Evolutionary conservation across 176 grass and related monocot species (phyloP).

Genomic region (Oryza nivara): DNA sequence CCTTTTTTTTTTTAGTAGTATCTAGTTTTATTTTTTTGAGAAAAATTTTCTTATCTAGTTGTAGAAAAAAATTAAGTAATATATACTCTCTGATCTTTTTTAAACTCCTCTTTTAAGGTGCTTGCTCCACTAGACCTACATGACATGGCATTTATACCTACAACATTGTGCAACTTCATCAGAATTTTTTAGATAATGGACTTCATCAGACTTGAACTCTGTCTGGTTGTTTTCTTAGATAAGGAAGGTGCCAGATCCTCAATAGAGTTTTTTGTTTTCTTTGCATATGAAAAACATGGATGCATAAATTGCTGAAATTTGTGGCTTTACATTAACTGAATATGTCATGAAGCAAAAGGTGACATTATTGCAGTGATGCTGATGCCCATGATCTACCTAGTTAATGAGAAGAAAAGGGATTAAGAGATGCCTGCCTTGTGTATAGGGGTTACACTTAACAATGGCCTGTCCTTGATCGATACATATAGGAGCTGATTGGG

Average conservation of each 20-base stretch:
- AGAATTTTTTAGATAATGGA: neutral
- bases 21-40: neutral
- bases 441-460: neutral
- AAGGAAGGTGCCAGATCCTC: neutral
- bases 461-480: neutral
- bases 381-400: slow-evolving; percentile 21
- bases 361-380: neutral
- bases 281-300: neutral
- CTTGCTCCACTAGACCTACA: neutral
- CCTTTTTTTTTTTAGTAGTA: neutral
- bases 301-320: neutral
- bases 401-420: neutral
- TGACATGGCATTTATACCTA: neutral
- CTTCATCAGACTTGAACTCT: neutral
- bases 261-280: neutral
- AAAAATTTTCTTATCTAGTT: neutral
- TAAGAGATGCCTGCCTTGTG: neutral
- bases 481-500: neutral
- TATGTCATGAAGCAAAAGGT: neutral
- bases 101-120: neutral
- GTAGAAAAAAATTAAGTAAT: neutral
- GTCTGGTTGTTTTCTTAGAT: neutral
- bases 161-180: neutral
- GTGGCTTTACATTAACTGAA: neutral
- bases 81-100: neutral